These are phyloP conservation scores for Aegilops longissima DNA, from an alignment of 176 grass and related monocot genomes.

Conservation along the genomic window DNA sequence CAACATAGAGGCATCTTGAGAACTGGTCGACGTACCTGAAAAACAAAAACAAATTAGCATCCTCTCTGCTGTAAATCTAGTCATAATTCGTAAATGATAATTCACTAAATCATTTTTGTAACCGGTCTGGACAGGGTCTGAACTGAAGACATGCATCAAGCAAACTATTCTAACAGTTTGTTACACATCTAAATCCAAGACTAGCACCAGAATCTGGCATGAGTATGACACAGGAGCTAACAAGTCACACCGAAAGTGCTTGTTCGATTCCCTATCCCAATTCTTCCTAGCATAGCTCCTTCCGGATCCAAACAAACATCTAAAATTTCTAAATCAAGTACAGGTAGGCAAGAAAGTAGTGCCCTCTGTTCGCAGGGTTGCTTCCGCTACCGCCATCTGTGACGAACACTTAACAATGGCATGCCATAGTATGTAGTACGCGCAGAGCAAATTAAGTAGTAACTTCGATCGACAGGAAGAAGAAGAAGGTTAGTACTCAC, in stretches of 20 bases:
- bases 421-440: background rate
- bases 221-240: background rate
- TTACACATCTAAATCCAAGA: background rate
- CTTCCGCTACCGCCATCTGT: background rate
- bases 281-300: background rate
- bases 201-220: conserved; percentile 11
- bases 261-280: conserved; percentile 13
- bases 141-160: background rate
- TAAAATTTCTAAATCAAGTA: conserved; percentile 17
- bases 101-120: background rate
- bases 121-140: background rate
- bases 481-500: conserved; percentile 33
- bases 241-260: conserved; percentile 17
- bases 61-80: background rate
- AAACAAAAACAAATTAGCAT: background rate
- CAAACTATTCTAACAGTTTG: background rate
- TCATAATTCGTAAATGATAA: background rate
- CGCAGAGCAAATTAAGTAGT: background rate
- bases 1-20: conserved; percentile 82
- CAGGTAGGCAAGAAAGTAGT: conserved; percentile 18
- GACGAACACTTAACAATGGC: background rate
- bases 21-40: conserved; percentile 88
- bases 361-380: background rate
- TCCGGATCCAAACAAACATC: conserved; percentile 28
- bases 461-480: background rate